Base-by-base conservation (phyloP, 106 monocot genomes). In the Acorus gramineus region DNA sequence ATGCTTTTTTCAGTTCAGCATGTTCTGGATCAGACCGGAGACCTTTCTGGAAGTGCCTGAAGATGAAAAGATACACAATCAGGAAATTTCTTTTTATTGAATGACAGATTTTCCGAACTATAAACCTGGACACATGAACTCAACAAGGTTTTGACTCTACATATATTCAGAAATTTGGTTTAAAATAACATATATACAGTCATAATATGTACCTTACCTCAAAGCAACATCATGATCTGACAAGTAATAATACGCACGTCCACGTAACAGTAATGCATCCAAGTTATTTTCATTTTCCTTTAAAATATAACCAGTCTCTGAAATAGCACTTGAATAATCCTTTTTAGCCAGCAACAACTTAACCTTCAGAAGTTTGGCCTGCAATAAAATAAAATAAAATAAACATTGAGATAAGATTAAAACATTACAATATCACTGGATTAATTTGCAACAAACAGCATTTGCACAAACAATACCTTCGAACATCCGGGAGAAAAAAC, bases 201-300 rank as follows among this genome's bases (percentile, higher is more conserved):
- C 28, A 28, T 28, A 28, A 28, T 28, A 28, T 5, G 48, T 53
- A 52, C 69, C 57, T 59, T 69, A 96, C 95, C 95, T 96, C 42
- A 72, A 66, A 45, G 95, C 90, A 69, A 96, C 82, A 77, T 96
- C 95, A 81, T 96, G 85, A 73, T 96, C 95, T 53, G 90, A 64
- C n/a, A 96, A 78, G 81, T 96, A 96, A 80, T 96, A 96, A 50
- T 96, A 96, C 5, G 90, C 90, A 63, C 77, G 84, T n/a, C 95
- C 95, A 62, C 90, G 90, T 8, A 96, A 61, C 28, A 96, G 69
- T 56, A 96, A 56, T 58, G 87, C 95, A 53, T 90, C 90, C 66
- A 96, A 81, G 64, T 81, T 83, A 58, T 79, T 82, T 46, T 96
- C 95, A 70, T 96, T 82, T 85, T 96, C 82, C 73, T 96, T 96